Conservation (phyloP, 1,139 yeast species). For the Taphrina pruni region DNA sequence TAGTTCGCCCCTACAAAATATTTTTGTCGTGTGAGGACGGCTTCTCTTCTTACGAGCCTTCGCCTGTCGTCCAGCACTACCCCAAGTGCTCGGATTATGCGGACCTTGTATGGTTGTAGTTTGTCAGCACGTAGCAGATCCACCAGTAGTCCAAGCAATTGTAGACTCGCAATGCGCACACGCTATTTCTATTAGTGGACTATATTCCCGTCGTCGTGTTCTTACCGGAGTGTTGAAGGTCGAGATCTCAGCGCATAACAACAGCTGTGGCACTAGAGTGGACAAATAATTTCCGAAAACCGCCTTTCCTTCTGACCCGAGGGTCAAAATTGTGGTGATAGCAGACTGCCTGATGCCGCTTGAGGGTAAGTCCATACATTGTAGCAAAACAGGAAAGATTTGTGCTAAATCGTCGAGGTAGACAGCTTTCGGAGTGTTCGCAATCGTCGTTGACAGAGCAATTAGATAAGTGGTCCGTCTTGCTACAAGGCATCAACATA, state of each 20-base stretch:
- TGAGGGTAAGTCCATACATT: conserved; percentile 63
- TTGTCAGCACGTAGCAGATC: conserved; percentile 54
- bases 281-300: conserved; percentile 62
- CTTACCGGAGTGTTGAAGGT: conserved; percentile 20
- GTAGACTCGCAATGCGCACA: conserved; percentile 65
- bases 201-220: not conserved
- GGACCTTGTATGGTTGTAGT: conserved; percentile 61
- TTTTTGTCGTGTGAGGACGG: conserved; percentile 78
- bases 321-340: conserved; percentile 56
- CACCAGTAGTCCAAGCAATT: conserved; percentile 62
- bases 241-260: conserved; percentile 49
- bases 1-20: conserved; percentile 53
- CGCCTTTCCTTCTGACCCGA: conserved; percentile 62
- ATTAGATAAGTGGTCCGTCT: conserved; percentile 59
- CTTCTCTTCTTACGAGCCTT: conserved; percentile 74
- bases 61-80: conserved; percentile 72
- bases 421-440: conserved; percentile 66
- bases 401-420: conserved; percentile 66
- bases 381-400: conserved; percentile 73
- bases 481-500: not conserved
- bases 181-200: conserved; percentile 51
- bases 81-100: conserved; percentile 59
- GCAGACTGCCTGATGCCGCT: conserved; percentile 65
- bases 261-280: conserved; percentile 63
- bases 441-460: conserved; percentile 70